Evolutionary conservation across 441 rosid species (phyloP), one percentile per base, ranked within the genome.

Genomic region (Euphorbia corollata): DNA sequence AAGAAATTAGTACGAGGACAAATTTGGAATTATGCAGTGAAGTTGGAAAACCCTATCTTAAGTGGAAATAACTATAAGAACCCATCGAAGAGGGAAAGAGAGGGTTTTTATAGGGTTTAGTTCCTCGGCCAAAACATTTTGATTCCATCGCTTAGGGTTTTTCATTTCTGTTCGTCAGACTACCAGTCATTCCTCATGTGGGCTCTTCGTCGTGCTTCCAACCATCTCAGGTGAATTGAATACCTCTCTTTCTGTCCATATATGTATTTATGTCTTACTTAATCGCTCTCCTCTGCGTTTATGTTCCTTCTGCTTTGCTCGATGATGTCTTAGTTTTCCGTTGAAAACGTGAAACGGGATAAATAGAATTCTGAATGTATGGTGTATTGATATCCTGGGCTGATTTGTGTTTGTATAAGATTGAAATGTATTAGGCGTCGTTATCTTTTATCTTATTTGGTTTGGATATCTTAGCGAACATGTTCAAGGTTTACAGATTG

Each of bases 161-260:
- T 54, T 7, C 3, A 8, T 8, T 43, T 19, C 53, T 18, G 15
- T 39, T 39, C n/a, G 0, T 27, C 1, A 10, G n/a, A 61, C 7
- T 4, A 11, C 6, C 30, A 22, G 22, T 20, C 51, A 12, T 10
- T 67, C 51, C 5, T 50, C 77, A 85, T 87, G 92, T 83, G 85
- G 89, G 82, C 84, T 61, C 62, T 87, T 65, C 89, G 85, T 43
- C 73, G 73, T 41, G 68, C 50, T 63, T 70, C 68, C 5, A 70
- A 63, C 56, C 58, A 61, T 63, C 54, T 70, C 79, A 83, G 57
- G 92, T 36, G 32, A 36, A 36, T 36, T 82, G 79, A 59, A 36
- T 24, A 45, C 48, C 11, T 48, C 55, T 61, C 62, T 59, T 8
- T 63, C 54, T 63, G n/a, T 62, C 61, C 36, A 45, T 38, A 19